Base-by-base conservation (phyloP, 768 basidiomycete species). In the Phanerochaete carnosa region DNA sequence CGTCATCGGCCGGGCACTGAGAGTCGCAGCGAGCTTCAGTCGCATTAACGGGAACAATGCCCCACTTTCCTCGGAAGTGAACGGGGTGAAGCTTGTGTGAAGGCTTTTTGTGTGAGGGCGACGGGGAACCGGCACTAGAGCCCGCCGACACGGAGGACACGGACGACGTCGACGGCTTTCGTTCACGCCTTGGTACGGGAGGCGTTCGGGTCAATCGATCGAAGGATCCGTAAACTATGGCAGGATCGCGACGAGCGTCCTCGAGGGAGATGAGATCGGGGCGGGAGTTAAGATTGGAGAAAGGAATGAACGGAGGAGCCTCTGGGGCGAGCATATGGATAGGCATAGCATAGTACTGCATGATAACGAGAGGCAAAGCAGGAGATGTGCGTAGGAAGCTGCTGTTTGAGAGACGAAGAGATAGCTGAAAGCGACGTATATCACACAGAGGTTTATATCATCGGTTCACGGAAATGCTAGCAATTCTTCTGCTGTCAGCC, bases 271-370 rank as follows among this genome's bases (percentile, higher is more conserved):
- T 55, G 32, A 55, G 25, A 37, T 55, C 54, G 12, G 54, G n/a
- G 35, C 54, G 33, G 2, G 33, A 19, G 32, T 37, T 43, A 4
- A 55, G 6, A 23, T 26, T 55, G 33, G 54, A 37, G 23, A 39
- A 43, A 25, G 54, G 54, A 43, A 55, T 55, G 54, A 39, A 55
- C 7, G 39, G 54, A 28, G 39, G 54, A 15, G 35, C 54, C 23
- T 55, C 54, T n/a, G 54, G 54, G 22, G 54, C 54, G 35, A 55
- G 35, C 54, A 55, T 55, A 37, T 37, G 54, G 23, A 55, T 28
- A n/a, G 54, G 54, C 6, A 33, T 55, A 13, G 54, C 54, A 22
- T 55, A 55, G 54, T 55, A 43, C 54, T 55, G 54, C 54, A 55
- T 55, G 22, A 13, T 26, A 16, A 15, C n/a, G n/a, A 33, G 22